Percentiles rank a stretch among this genome's conserved stretches.
phyloP scores from a whole-genome alignment of 345 rosid genomes.

The Xanthoceras sorbifolium region DNA sequence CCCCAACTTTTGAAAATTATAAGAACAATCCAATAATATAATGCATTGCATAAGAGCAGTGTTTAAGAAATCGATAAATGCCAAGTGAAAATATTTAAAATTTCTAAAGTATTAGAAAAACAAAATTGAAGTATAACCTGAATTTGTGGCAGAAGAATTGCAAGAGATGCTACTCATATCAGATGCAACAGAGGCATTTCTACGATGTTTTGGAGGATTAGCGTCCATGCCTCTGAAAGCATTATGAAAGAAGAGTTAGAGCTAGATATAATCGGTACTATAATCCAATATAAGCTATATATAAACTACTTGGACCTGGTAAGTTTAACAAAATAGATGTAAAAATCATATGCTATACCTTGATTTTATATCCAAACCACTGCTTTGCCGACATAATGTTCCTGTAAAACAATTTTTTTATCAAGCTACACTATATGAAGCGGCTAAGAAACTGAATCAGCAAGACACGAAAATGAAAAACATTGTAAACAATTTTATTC shows the following conservation, averaged over 20 bases:
- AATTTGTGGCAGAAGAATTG: constrained; percentile 34
- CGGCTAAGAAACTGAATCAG: constrained; percentile 12
- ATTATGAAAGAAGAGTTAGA: constrained; percentile 11
- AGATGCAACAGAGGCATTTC: constrained; percentile 70
- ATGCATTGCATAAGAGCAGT: neutral
- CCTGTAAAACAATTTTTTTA: constrained; percentile 43
- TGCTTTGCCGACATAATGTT: constrained; percentile 47
- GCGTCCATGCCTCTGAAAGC: constrained; percentile 51
- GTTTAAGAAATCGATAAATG: neutral
- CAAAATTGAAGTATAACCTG: constrained; percentile 44
- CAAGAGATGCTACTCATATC: constrained; percentile 63
- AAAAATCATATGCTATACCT: constrained; percentile 44
- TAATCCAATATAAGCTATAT: neutral
- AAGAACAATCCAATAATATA: neutral
- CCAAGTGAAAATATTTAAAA: neutral
- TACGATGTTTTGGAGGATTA: constrained; percentile 54
- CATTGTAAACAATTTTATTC: neutral
- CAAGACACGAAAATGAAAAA: constrained; percentile 1
- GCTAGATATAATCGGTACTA: neutral
- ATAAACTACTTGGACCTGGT: neutral
- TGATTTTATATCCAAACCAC: constrained; percentile 58
- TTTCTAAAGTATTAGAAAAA: neutral
- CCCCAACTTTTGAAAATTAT: neutral
- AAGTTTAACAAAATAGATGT: neutral
- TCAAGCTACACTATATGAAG: constrained; percentile 18